These are phyloP conservation scores for Globisporangium uncinulatum DNA, from an alignment of 352 stramenopile species.

Conservation along the genomic window DNA sequence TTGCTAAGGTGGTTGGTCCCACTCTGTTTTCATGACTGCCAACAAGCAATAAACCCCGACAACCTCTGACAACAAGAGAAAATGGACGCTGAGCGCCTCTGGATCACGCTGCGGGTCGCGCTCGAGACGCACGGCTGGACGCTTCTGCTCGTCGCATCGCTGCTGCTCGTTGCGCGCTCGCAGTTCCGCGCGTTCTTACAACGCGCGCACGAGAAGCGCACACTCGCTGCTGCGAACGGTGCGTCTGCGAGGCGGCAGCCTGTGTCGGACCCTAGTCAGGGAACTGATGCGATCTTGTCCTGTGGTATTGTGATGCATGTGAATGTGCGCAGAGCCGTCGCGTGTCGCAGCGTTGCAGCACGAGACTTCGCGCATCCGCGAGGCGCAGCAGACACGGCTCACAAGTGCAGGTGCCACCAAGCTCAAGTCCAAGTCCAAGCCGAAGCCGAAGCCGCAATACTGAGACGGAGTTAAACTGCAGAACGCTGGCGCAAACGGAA, in stretches of 20 bases:
- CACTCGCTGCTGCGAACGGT: conserved; percentile 49
- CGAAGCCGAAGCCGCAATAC: not conserved
- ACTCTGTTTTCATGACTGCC: not conserved
- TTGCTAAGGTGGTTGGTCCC: not conserved
- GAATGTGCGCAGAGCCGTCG: conserved; percentile 33
- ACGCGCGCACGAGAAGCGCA: conserved; percentile 22
- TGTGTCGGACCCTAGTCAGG: not conserved
- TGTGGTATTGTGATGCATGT: no score
- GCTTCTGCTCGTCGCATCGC: conserved; percentile 25
- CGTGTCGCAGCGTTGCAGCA: conserved; percentile 47
- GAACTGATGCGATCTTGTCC: conserved; percentile 8
- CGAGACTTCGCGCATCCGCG: conserved; percentile 51
- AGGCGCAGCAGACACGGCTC: conserved; percentile 44
- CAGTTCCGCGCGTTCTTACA: conserved; percentile 26
- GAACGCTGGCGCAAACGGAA: no score
- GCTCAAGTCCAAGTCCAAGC: conserved; percentile 2
- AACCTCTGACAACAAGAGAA: not conserved
- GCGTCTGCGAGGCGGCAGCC: conserved; percentile 9
- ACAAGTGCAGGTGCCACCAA: conserved; percentile 16
- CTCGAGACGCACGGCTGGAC: conserved; percentile 56
- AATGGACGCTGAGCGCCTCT: conserved; percentile 15
- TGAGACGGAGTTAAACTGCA: no score
- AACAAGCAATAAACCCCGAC: not conserved
- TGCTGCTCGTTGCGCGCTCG: conserved; percentile 20
- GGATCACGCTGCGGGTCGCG: conserved; percentile 18